Conservation (phyloP, 1,139 yeast genomes). For the Hemisphaericaspora subhashii region DNA sequence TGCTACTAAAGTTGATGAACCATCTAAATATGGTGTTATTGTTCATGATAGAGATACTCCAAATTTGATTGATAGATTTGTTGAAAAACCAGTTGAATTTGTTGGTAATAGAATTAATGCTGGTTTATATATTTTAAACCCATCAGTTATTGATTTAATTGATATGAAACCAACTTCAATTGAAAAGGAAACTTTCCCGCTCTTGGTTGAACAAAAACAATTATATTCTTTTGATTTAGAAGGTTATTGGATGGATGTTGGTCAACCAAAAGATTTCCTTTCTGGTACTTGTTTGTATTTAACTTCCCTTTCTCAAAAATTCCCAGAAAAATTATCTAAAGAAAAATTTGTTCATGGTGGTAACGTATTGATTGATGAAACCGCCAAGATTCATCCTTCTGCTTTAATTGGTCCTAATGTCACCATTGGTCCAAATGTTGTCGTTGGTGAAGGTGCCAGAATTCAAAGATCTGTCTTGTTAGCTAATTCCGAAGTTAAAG, state of each 20-base stretch:
- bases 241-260: conserved; percentile 99
- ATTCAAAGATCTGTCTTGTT: conserved; percentile 92
- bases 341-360: conserved; percentile 84
- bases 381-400: conserved; percentile 88
- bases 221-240: conserved; percentile 95
- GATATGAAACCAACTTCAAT: conserved; percentile 98
- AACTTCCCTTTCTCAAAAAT: conserved; percentile 79
- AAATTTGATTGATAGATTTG: conserved; percentile 95
- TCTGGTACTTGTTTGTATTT: conserved; percentile 95
- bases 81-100: conserved; percentile 98
- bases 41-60: conserved; percentile 94
- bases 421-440: conserved; percentile 95
- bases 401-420: conserved; percentile 99
- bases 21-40: conserved; percentile 98
- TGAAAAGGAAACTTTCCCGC: conserved; percentile 99
- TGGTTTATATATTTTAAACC: conserved; percentile 95
- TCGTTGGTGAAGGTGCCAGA: conserved; percentile 98
- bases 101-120: conserved; percentile 98
- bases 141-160: conserved; percentile 92
- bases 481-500: conserved; percentile 88
- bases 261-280: conserved; percentile 99
- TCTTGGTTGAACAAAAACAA: conserved; percentile 82
- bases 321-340: conserved; percentile 65
- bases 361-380: conserved; percentile 90
- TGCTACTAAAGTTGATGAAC: conserved; percentile 99